Evolutionary conservation across 2,329 filamentous ascomycete genomes (phyloP).

Genomic region (Trichocomaceae sp.): DNA sequence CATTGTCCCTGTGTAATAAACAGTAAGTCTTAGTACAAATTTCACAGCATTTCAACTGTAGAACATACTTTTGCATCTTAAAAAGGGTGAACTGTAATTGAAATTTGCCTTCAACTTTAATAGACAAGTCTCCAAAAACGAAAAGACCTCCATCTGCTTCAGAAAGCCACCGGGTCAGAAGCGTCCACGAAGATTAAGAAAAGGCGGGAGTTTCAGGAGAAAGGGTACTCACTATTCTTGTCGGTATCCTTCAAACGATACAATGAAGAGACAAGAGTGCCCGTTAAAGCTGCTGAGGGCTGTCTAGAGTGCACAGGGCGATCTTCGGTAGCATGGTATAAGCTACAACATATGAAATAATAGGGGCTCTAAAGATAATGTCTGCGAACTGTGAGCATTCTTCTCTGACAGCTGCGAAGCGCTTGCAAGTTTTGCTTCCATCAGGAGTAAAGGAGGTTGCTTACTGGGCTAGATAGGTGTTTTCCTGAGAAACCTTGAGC

Average conservation of each 20-base stretch:
- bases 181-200: not conserved
- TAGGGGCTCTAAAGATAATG: slow-evolving; percentile 60
- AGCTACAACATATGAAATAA: slow-evolving; percentile 55
- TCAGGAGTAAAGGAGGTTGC: slow-evolving; percentile 29
- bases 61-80: slow-evolving; percentile 55
- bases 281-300: slow-evolving; percentile 54
- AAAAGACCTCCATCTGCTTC: slow-evolving; percentile 69
- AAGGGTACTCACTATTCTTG: slow-evolving; percentile 48
- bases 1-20: slow-evolving; percentile 29
- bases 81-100: slow-evolving; percentile 71
- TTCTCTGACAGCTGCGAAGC: not conserved
- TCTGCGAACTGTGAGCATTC: slow-evolving; percentile 26
- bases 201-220: not conserved
- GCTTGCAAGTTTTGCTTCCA: not conserved
- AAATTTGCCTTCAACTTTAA: slow-evolving; percentile 66
- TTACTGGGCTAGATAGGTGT: slow-evolving; percentile 54
- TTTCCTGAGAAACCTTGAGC: slow-evolving; percentile 48
- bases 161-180: slow-evolving; percentile 9
- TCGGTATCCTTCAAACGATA: slow-evolving; percentile 73
- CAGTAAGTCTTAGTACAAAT: not conserved
- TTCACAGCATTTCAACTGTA: not conserved
- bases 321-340: slow-evolving; percentile 47
- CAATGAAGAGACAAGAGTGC: slow-evolving; percentile 71
- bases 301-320: slow-evolving; percentile 34
- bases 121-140: slow-evolving; percentile 81